A percentile compares a stretch with the other conserved stretches of the same genome.
These are phyloP conservation scores for Mortierella sp. DNA, from an alignment of 371 early-diverging fungal genomes.

Conservation along the genomic window DNA sequence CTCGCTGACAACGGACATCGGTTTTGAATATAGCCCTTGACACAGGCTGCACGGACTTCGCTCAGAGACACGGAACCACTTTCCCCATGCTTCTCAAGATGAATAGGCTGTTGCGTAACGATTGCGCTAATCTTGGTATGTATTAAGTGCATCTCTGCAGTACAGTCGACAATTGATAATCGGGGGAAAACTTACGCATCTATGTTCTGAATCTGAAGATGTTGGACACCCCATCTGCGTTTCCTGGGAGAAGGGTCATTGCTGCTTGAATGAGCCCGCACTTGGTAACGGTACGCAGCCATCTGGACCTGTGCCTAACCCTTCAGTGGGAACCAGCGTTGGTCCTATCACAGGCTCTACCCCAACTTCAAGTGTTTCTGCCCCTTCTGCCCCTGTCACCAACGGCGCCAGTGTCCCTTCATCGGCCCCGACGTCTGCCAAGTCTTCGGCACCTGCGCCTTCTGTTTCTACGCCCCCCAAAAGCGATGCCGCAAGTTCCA, in stretches of 20 bases:
- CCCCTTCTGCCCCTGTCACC: background rate
- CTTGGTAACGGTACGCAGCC: too few relatives aligned
- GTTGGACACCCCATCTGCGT: constrained; percentile 31
- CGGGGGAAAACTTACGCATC: background rate
- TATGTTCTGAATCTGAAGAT: constrained; percentile 1
- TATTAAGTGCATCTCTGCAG: background rate
- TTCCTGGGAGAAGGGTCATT: constrained; percentile 15
- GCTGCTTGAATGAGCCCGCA: too few relatives aligned
- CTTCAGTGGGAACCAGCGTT: background rate
- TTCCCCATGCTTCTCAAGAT: constrained; percentile 17
- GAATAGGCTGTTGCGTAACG: constrained; percentile 13
- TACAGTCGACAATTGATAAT: background rate
- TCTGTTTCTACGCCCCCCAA: background rate
- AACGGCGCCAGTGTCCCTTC: background rate
- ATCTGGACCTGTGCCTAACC: background rate
- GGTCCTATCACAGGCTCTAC: background rate
- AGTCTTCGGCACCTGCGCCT: background rate
- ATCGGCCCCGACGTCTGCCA: background rate
- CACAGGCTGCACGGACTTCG: constrained; percentile 18
- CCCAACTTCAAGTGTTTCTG: background rate
- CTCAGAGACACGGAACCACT: constrained; percentile 10
- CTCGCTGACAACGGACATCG: too few relatives aligned
- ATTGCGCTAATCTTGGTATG: constrained; percentile 21
- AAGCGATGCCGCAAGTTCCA: constrained; percentile 17
- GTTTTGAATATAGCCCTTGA: constrained; percentile 13